Conservation (phyloP, 75 land plant species). For the Gnetum montanum region DNA sequence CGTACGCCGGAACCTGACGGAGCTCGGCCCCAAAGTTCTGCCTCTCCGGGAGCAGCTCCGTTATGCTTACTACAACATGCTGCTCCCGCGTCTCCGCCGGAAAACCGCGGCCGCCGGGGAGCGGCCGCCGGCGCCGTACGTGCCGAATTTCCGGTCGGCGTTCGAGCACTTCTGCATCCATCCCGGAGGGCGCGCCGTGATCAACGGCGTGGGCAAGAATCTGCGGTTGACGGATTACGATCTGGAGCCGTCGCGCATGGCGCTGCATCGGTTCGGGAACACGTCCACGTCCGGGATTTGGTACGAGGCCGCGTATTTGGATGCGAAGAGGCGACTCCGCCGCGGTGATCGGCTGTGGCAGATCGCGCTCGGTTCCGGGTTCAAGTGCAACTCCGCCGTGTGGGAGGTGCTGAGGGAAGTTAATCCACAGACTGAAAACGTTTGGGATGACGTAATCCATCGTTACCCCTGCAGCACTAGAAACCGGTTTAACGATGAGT, state of each 20-base stretch:
- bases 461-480: not conserved
- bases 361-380: slow-evolving; percentile 52
- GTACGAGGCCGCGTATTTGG: slow-evolving; percentile 51
- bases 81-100: too few relatives aligned
- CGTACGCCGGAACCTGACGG: slow-evolving; percentile 27
- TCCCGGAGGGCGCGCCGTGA: slow-evolving; percentile 32
- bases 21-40: slow-evolving; percentile 35
- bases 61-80: slow-evolving; percentile 9
- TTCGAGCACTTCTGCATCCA: slow-evolving; percentile 21
- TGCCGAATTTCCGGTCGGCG: slow-evolving; percentile 47
- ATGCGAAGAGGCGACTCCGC: slow-evolving; percentile 36
- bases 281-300: slow-evolving; percentile 45
- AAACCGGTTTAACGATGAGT: not conserved
- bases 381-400: slow-evolving; percentile 55
- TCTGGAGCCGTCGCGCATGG: slow-evolving; percentile 41
- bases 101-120: too few relatives aligned
- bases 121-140: slow-evolving; percentile 40
- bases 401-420: slow-evolving; percentile 25
- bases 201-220: slow-evolving; percentile 41
- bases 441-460: not conserved
- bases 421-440: not conserved
- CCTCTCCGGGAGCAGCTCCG: slow-evolving; percentile 20
- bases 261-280: slow-evolving; percentile 43
- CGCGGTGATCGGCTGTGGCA: slow-evolving; percentile 43
- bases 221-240: slow-evolving; percentile 24